phyloP scores from a whole-genome alignment of 768 basidiomycete genomes.

The Termitomyces sp. region DNA sequence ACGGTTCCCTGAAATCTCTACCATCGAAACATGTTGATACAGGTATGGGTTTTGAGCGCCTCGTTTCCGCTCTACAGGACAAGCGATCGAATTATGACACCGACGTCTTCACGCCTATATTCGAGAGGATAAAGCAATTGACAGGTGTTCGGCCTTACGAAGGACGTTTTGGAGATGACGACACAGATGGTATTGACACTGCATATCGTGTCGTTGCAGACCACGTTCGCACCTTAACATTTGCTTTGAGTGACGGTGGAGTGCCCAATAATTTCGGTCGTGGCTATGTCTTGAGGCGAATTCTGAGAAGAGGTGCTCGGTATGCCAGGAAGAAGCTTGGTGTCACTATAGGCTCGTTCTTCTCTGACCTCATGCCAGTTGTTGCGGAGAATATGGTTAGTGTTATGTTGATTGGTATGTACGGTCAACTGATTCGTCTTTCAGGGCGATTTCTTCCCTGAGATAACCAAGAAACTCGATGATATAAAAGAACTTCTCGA shows the following conservation, averaged over 20 bases:
- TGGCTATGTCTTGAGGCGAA: slow-evolving; percentile 95
- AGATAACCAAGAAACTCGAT: slow-evolving; percentile 75
- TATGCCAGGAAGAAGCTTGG: slow-evolving; percentile 95
- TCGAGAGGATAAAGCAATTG: slow-evolving; percentile 80
- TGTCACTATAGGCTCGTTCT: slow-evolving; percentile 91
- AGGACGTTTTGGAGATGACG: slow-evolving; percentile 94
- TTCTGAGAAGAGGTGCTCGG: slow-evolving; percentile 90
- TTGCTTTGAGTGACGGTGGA: slow-evolving; percentile 95
- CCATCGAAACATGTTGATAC: slow-evolving; percentile 97
- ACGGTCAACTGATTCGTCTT: background rate
- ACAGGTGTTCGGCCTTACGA: slow-evolving; percentile 85
- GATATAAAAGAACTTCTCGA: slow-evolving; percentile 94
- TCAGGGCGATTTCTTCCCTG: slow-evolving; percentile 88
- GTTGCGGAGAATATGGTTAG: slow-evolving; percentile 86
- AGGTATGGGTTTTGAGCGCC: slow-evolving; percentile 98
- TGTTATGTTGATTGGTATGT: background rate
- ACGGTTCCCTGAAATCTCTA: slow-evolving; percentile 73
- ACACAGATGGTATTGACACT: slow-evolving; percentile 92
- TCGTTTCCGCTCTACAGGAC: slow-evolving; percentile 92
- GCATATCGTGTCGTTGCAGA: slow-evolving; percentile 98
- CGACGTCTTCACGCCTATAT: slow-evolving; percentile 90
- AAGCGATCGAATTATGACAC: slow-evolving; percentile 97
- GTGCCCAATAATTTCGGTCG: slow-evolving; percentile 95
- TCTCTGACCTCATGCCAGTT: slow-evolving; percentile 87
- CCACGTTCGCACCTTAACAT: slow-evolving; percentile 92